Evolutionary conservation across 805 yeast species (phyloP), one percentile per base, ranked within the genome.

Genomic region (Ogataea minuta): DNA sequence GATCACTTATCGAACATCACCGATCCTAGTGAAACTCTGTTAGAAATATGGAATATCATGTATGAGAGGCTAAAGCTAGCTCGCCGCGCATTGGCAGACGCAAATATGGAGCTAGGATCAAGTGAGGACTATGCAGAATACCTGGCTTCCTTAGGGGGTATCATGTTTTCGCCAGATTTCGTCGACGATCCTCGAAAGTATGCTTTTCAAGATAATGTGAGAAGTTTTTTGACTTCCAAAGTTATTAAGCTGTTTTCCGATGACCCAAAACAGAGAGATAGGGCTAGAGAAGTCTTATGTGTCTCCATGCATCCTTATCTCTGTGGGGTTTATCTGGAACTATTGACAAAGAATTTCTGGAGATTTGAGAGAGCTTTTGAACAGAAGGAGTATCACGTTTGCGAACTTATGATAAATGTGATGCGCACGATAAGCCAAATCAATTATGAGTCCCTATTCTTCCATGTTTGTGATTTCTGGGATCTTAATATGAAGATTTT

Each of bases 131-230:
- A 73, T 54, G 79, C 88, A 2, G 93, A 91, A 7, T 79, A 81
- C 44, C 59, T 86, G 44, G 86, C 88, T 2, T 76, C 88, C 0
- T 64, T 82, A 0, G 74, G 86, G 34, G 88, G 95, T 30, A 70
- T 80, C 11, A 74, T 83, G 41, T 55, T 81, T 16, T 49, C 63
- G 6, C 54, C 56, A 2, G 54, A 49, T 3, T 53, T 60, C 37
- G 43, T 34, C 4, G 41, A 48, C 14, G 60, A 62, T 42, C 52
- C 60, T 6, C 47, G 57, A 27, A 46, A 47, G 24, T 54, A 57
- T 7, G 52, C 46, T 13, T 54, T 62, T 6, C 57, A 45, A 12
- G 49, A 46, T 7, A 54, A 51, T 19, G 16, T 70, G 56, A 47
- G 36, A 9, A 13, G 28, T 1, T 59, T 63, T 29, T 33, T 63